Base-by-base conservation (phyloP, 2,329 filamentous ascomycete genomes). In the Aureobasidium sp. region DNA sequence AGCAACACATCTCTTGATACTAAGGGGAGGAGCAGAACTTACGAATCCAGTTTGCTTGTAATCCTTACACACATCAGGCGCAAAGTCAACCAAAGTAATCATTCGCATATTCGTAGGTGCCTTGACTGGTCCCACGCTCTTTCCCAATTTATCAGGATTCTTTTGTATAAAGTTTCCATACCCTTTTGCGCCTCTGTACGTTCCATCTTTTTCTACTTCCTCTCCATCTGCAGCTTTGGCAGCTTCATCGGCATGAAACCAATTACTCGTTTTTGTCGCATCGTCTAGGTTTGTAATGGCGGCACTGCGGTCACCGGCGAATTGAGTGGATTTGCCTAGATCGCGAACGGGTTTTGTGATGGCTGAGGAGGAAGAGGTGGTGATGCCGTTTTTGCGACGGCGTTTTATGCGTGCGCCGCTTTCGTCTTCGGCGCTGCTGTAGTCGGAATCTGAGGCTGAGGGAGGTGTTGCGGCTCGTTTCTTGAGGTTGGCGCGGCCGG, bases 51-150 rank as follows among this genome's bases (percentile, higher is more conserved):
- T 94, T 69, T 89, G 83, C 67, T 93, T 93, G 75, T 90, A 94
- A 71, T 97, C 94, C 73, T 97, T 97, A 76, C 94, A 99, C 0
- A 96, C 89, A 67, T 97, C 93, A 0, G 93, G 91, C 0, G 89
- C 88, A 71, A 90, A 97, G 71, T 99, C 94, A 36, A 86, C 96
- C 7, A 93, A 83, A 0, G 92, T 97, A 65, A 96, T 88, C 2
- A 89, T 96, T 57, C 94, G 86, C 61, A 99, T 87, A 69, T 97
- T 97, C 1, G 90, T 89, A 0, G 93, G 83, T 1, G 89, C 88
- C 74, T 96, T 96, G 64, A 95, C 82, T 0, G 94, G 94, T 0
- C 94, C 94, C 34, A 96, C 87, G 39, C 83, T 81, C 61, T 65
- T 59, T 37, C 47, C 32, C 2, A 86, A 84, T 8, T 88, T 86